Conservation (phyloP, 257 asterid species). For the Gentiana straminea region DNA sequence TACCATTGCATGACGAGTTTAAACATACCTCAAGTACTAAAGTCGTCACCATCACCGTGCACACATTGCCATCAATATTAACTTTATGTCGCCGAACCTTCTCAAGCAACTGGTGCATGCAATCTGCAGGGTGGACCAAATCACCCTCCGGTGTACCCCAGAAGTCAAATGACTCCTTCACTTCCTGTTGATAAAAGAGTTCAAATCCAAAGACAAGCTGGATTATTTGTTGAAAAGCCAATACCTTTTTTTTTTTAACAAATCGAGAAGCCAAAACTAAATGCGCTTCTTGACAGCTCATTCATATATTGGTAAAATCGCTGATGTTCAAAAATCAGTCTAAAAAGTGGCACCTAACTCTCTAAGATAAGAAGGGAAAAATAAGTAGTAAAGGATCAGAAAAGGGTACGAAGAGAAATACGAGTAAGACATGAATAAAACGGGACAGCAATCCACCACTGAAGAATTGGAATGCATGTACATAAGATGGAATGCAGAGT, state of each 20-base stretch:
- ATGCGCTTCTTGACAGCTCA: too few species aligned
- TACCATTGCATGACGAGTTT: background rate
- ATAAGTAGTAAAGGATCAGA: too few species aligned
- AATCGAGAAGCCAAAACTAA: background rate
- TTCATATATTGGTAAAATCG: too few species aligned
- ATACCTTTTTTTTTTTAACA: background rate
- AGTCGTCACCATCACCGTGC: conserved; percentile 91
- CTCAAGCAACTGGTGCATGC: conserved; percentile 85
- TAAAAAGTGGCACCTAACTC: too few species aligned
- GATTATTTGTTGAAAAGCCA: too few species aligned
- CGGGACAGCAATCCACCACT: too few species aligned
- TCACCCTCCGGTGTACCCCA: conserved; percentile 95
- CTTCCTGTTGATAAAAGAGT: conserved; percentile 43
- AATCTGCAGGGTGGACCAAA: conserved; percentile 82
- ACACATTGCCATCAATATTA: conserved; percentile 92
- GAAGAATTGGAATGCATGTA: too few species aligned
- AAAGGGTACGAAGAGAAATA: too few species aligned
- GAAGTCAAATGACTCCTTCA: conserved; percentile 67
- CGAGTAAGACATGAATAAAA: too few species aligned
- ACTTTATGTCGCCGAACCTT: conserved; percentile 84
- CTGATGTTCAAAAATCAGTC: too few species aligned
- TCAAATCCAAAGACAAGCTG: background rate
- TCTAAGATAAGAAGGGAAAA: too few species aligned
- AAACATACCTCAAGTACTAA: conserved; percentile 82
- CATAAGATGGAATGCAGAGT: too few species aligned